These are phyloP conservation scores for Phytophthora ramorum DNA, from an alignment of 352 stramenopile species.

Conservation along the genomic window DNA sequence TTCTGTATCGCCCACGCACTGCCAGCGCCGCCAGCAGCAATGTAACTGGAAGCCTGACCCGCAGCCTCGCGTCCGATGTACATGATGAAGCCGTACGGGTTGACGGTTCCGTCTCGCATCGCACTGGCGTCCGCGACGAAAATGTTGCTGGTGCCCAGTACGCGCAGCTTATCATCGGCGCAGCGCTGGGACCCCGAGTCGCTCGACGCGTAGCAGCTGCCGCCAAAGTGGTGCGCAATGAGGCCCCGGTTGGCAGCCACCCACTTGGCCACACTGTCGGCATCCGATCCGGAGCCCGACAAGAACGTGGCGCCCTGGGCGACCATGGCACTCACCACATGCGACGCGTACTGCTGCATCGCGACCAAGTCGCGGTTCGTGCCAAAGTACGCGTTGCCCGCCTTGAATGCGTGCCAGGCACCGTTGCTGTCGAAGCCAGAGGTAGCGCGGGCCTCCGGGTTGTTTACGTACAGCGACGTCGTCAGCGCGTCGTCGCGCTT, in stretches of 20 bases:
- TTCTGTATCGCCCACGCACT: conserved; percentile 16
- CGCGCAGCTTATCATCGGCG: conserved; percentile 62
- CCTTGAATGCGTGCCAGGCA: conserved; percentile 46
- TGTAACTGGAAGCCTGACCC: conserved; percentile 44
- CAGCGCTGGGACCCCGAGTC: conserved; percentile 61
- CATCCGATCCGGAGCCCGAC: conserved; percentile 28
- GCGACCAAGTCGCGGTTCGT: conserved; percentile 59
- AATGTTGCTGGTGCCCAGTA: conserved; percentile 73
- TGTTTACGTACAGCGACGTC: conserved; percentile 66
- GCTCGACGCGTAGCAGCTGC: conserved; percentile 71
- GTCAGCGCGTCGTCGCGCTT: conserved; percentile 45
- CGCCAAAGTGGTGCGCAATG: conserved; percentile 70
- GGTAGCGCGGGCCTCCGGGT: conserved; percentile 55
- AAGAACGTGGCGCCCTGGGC: conserved; percentile 60
- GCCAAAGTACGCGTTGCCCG: conserved; percentile 46
- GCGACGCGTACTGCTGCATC: conserved; percentile 55
- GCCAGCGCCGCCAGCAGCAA: conserved; percentile 29
- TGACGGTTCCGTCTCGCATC: conserved; percentile 71
- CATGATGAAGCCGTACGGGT: conserved; percentile 81
- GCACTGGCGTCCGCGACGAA: conserved; percentile 67
- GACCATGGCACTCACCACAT: conserved; percentile 50
- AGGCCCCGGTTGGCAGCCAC: conserved; percentile 38
- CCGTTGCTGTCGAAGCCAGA: conserved; percentile 56
- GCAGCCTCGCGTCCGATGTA: conserved; percentile 68
- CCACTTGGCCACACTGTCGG: conserved; percentile 46